Evolutionary conservation across 2,329 filamentous ascomycete genomes (phyloP).

Genomic region (Aspergillus hortae): DNA sequence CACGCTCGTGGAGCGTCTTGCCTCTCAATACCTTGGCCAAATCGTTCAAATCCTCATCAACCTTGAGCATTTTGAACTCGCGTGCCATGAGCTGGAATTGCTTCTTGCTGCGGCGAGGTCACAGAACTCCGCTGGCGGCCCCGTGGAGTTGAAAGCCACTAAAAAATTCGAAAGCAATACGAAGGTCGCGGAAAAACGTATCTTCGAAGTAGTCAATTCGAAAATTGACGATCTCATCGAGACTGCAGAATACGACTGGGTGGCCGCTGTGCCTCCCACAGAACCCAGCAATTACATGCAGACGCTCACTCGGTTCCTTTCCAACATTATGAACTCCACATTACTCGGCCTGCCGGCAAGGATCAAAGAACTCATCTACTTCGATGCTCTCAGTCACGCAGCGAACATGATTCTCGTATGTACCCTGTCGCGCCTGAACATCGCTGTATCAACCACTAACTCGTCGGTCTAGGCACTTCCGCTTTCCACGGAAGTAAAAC

Average conservation of each 20-base stretch:
- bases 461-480: constrained; percentile 60
- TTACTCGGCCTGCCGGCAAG: constrained; percentile 88
- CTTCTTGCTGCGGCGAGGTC: constrained; percentile 81
- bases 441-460: constrained; percentile 9
- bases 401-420: constrained; percentile 76
- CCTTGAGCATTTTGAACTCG: constrained; percentile 91
- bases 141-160: constrained; percentile 76
- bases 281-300: constrained; percentile 94
- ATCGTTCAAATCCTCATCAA: constrained; percentile 99
- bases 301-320: constrained; percentile 85
- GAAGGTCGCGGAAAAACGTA: constrained; percentile 93
- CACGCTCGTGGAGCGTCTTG: constrained; percentile 80
- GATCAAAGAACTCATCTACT: constrained; percentile 97
- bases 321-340: constrained; percentile 95
- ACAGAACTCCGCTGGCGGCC: constrained; percentile 71
- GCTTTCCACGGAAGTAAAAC: constrained; percentile 71
- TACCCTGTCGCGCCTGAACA: constrained; percentile 7
- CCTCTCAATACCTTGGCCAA: constrained; percentile 91
- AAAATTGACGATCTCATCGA: constrained; percentile 98
- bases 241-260: constrained; percentile 95
- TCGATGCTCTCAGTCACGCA: constrained; percentile 89
- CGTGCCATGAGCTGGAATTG: constrained; percentile 83
- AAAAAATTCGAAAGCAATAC: constrained; percentile 85
- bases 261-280: constrained; percentile 56
- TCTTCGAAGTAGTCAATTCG: constrained; percentile 96